Base-by-base conservation (phyloP, 1,284 basidiomycete genomes). In the Clitocybe nebularis region DNA sequence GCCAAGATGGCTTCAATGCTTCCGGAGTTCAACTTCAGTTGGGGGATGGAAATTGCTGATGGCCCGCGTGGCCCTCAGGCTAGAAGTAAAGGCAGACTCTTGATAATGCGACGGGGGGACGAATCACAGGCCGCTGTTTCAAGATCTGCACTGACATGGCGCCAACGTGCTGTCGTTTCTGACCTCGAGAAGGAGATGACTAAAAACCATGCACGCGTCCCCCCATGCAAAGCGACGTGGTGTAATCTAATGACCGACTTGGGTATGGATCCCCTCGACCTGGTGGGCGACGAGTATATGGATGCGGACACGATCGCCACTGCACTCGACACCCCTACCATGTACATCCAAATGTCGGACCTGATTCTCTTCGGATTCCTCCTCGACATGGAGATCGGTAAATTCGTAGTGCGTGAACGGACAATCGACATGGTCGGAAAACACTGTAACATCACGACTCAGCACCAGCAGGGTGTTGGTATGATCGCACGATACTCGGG, bases 161-260 rank as follows among this genome's bases (percentile, higher is more conserved):
- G 29, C 22, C 30, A 33, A 22, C 9, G 39, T n/a, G 21, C 29
- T 10, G 30, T 30, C 6, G 13, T 35, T 3, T 8, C 16, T 9
- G 33, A 14, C 2, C 13, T 35, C 13, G 33, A 41, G 24, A 11
- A 16, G 3, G 23, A 20, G 11, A 36, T 42, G 32, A 39, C 14
- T 9, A 19, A 37, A 7, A 13, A 30, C n/a, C 37, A 26, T 22
- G 36, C 17, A 8, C 26, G 20, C 6, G n/a, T 20, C 16, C 16
- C 41, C 8, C 37, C 36, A 4, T 41, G 46, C 37, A 36, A 33
- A 21, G 48, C 51, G 11, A 48, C 44, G 22, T 50, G 51, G 51
- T 28, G n/a, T 20, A 50, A 44, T 28, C n/a, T 52, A 39, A 47
- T 52, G 46, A 39, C 35, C 8, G 46, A 41, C n/a, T 23, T 52